Base-by-base conservation (phyloP, 2,329 filamentous ascomycete genomes). In the Apiospora marii region DNA sequence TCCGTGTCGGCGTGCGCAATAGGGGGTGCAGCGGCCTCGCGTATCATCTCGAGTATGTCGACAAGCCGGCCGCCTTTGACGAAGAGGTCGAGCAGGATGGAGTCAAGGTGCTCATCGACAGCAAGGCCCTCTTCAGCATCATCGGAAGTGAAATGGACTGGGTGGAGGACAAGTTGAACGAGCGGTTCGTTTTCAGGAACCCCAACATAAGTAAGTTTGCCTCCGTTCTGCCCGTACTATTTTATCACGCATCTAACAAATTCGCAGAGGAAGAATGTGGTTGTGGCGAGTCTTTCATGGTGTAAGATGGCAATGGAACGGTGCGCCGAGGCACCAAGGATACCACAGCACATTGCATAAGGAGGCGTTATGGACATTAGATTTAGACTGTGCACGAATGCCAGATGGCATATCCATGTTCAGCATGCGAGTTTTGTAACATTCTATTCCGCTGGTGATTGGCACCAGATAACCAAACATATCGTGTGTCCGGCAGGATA, bases 111-210 rank as follows among this genome's bases (percentile, higher is more conserved):
- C 83, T 98, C 81, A 96, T 99, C 72, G 96, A 99, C 83, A 97
- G 94, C 87, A 98, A 98, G 86, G 96, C 96, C 58, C 85, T 99
- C 69, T 95, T 99, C 82, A 98, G 96, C 83, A 98, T 99, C 71
- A 98, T 99, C 78, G 96, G 96, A 6, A 98, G 93, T 80, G 96
- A 98, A 85, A 99, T 99, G 96, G 96, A 99, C 81, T 99, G 96
- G 95, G 88, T 96, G 14, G 95, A 98, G 84, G 96, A 98, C 79
- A 98, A 97, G 85, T 85, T 99, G 75, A 97, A 93, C 82, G 90
- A 95, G 83, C 89, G 94, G 76, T 99, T 99, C 83, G 92, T 98
- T 69, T 99, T 99, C 85, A 92, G 91, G 81, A 99, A 99, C 82
- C 96, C 96, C 2, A 99, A 99, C 80, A 98, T 98, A 81, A 99